Conservation (phyloP, 305 asterid species). For the Petunia hybrid region DNA sequence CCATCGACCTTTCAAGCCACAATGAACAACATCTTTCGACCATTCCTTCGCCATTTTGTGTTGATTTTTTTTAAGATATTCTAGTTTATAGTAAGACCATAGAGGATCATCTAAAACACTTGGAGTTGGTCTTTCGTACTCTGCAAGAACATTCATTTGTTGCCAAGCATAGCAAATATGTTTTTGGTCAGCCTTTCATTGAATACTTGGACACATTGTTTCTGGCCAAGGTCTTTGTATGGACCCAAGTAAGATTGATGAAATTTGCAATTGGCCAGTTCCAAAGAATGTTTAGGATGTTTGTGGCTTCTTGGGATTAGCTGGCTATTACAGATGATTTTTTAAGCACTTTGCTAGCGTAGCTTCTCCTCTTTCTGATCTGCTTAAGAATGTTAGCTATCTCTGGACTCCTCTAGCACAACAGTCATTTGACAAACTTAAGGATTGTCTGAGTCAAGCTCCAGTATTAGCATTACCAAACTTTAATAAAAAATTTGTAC, state of each 20-base stretch:
- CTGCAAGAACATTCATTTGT: neutral
- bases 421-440: no score
- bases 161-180: neutral
- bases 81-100: neutral
- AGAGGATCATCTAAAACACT: neutral
- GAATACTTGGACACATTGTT: neutral
- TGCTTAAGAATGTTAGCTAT: no score
- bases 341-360: neutral
- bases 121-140: neutral
- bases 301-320: neutral
- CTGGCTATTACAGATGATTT: neutral
- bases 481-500: no score
- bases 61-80: conserved; percentile 4
- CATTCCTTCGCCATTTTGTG: neutral
- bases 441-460: no score
- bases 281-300: neutral
- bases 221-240: no score
- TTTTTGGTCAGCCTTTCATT: neutral
- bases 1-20: neutral
- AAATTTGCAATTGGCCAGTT: neutral
- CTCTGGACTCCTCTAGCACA: no score
- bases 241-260: no score
- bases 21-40: no score
- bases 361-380: neutral
- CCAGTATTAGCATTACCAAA: no score